Percentiles rank a stretch among this genome's conserved stretches.
phyloP scores from a whole-genome alignment of 192 early-diverging fungal species.

The Coemansia asiatica region DNA sequence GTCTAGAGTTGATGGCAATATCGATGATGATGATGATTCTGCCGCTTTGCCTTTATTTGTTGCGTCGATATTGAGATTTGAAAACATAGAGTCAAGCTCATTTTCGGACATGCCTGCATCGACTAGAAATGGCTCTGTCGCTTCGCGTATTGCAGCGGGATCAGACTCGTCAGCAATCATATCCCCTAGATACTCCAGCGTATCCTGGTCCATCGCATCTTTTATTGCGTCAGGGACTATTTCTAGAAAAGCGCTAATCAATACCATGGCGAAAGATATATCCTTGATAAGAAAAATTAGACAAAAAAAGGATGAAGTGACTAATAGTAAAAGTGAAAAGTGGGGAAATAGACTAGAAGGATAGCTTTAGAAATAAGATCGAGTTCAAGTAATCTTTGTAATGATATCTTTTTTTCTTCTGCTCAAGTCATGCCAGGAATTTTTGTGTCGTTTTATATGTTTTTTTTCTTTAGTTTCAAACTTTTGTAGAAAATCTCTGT shows the following conservation, averaged over 20 bases:
- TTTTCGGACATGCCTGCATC: slow-evolving; percentile 61
- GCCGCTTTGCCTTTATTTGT: slow-evolving; percentile 3
- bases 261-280: too few relatives aligned
- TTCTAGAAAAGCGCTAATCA: slow-evolving; percentile 26
- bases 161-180: slow-evolving; percentile 50
- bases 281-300: too few relatives aligned
- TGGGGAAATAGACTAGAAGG: too few relatives aligned
- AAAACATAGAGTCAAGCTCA: slow-evolving; percentile 56
- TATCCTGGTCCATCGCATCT: slow-evolving; percentile 53
- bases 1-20: neutral
- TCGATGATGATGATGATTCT: neutral
- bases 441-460: too few relatives aligned
- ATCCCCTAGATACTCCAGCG: slow-evolving; percentile 52
- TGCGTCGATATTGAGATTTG: slow-evolving; percentile 28
- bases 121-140: slow-evolving; percentile 62
- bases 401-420: too few relatives aligned
- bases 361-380: too few relatives aligned
- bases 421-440: too few relatives aligned
- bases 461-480: neutral
- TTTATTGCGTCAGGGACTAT: slow-evolving; percentile 30
- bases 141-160: slow-evolving; percentile 56
- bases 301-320: neutral
- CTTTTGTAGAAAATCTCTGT: neutral
- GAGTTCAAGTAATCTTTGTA: too few relatives aligned
- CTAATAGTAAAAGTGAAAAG: too few relatives aligned